A percentile compares a stretch with the other conserved stretches of the same genome.
phyloP scores from a whole-genome alignment of 306 rosid species.

The Potentilla sterilis region DNA sequence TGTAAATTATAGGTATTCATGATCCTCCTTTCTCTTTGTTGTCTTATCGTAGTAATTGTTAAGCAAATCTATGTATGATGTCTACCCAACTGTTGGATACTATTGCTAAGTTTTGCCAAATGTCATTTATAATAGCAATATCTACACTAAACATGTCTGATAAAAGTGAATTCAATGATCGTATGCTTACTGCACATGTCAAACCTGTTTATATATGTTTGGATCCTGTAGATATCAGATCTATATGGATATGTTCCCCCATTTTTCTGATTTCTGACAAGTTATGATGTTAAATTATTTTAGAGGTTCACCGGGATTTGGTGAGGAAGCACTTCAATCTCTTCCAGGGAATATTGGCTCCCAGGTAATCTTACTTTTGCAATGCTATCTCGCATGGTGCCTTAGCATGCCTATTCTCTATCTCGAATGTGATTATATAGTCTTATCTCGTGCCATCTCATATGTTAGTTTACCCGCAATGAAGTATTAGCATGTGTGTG shows the following conservation, averaged over 20 bases:
- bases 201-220: not conserved
- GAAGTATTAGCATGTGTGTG: not conserved
- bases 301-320: conserved; percentile 94
- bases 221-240: not conserved
- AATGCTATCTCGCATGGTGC: not conserved
- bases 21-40: not conserved
- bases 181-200: not conserved
- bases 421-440: not conserved
- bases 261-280: not conserved
- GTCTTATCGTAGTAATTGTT: not conserved
- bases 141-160: not conserved
- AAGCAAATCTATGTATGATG: not conserved
- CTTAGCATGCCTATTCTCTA: not conserved
- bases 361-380: conserved; percentile 47
- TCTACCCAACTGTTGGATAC: not conserved
- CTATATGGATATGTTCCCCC: not conserved
- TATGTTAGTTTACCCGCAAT: not conserved
- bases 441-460: not conserved
- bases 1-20: conserved; percentile 77
- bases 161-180: too few species aligned
- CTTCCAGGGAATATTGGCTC: conserved; percentile 81
- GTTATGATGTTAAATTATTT: conserved; percentile 21
- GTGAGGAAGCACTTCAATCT: conserved; percentile 97
- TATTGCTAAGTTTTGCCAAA: not conserved
- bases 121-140: not conserved